Base-by-base conservation (phyloP, 352 stramenopile genomes). In the Phytophthora lateralis region DNA sequence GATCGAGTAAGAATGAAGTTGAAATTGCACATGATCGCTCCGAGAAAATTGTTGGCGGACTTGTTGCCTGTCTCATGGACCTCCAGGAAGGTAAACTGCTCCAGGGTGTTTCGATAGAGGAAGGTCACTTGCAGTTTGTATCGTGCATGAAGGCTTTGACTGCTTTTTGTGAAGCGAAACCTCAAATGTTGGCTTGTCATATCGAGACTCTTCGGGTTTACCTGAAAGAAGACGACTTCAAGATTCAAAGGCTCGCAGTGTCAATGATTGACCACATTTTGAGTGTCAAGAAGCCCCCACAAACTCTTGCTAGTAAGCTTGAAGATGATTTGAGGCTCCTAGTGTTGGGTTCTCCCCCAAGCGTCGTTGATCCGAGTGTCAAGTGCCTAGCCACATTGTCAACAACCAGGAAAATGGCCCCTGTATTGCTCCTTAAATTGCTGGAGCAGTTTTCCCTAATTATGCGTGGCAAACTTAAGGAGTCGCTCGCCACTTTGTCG, bases 191-290 rank as follows among this genome's bases (percentile, higher is more conserved):
- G 2, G 60, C 64, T 1, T 56, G 60, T 5, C 85, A 92, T 45
- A 66, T 94, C 17, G 81, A 93, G 34, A 75, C 80, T 29, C 69
- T 96, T 51, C 74, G 88, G 38, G 75, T 94, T 1, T 91, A 96
- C 47, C 49, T 95, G 49, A 91, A 89, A 55, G 34, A 77, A 9
- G 61, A 73, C 11, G 80, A 91, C 27, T 43, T 63, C 14, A 85
- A 83, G 59, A 60, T 92, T 10, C 85, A 91, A 70, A 72, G 63
- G 21, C 52, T 90, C 6, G 75, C 85, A 7, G 63, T 95, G 0
- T 77, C 59, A 3, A 92, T 91, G 63, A 71, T 90, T 10, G 74
- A 71, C 44, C 78, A 82, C 30, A 78, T 89, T n/a, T 78, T 91
- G 45, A 50, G 72, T 14, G 66, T 88, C 51, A 75, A 86, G 46